A percentile compares a stretch with the other conserved stretches of the same genome.
Conservation (phyloP, 177 flowering plant species). For the Vitis hybrid region DNA sequence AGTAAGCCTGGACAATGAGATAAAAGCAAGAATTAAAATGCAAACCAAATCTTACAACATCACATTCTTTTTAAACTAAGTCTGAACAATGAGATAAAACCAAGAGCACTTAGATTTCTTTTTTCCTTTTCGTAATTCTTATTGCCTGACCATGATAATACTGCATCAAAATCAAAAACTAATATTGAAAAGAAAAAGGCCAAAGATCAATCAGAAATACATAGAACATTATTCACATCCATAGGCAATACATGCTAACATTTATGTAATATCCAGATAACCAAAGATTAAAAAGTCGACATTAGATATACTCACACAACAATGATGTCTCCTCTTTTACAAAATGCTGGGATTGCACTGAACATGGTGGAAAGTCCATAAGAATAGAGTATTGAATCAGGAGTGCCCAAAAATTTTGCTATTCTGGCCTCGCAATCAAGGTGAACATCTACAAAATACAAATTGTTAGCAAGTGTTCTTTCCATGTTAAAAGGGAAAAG, state of each 20-base stretch:
- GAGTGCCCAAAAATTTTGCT: slow-evolving; percentile 90
- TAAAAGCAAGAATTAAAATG: too few species aligned
- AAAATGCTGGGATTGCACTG: slow-evolving; percentile 95
- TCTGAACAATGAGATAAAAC: too few species aligned
- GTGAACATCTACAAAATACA: slow-evolving; percentile 74
- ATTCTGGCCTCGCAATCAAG: slow-evolving; percentile 97
- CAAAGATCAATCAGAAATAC: too few species aligned
- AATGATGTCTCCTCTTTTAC: slow-evolving; percentile 90
- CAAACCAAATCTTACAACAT: too few species aligned
- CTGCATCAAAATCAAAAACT: too few species aligned
- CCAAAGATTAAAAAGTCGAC: not conserved
- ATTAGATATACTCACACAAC: slow-evolving; percentile 72
- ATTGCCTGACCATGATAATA: too few species aligned
- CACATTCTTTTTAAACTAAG: too few species aligned
- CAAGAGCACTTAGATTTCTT: too few species aligned
- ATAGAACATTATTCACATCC: not conserved
- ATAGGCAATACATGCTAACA: not conserved
- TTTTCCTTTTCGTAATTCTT: too few species aligned
- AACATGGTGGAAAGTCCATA: slow-evolving; percentile 97
- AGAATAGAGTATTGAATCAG: slow-evolving; percentile 94
- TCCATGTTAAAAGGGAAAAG: not conserved
- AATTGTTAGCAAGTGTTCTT: slow-evolving; percentile 3
- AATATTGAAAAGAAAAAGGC: too few species aligned
- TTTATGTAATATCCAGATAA: not conserved
- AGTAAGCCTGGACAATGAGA: too few species aligned